Conservation (phyloP, 345 rosid genomes). For the Citrus medica region DNA sequence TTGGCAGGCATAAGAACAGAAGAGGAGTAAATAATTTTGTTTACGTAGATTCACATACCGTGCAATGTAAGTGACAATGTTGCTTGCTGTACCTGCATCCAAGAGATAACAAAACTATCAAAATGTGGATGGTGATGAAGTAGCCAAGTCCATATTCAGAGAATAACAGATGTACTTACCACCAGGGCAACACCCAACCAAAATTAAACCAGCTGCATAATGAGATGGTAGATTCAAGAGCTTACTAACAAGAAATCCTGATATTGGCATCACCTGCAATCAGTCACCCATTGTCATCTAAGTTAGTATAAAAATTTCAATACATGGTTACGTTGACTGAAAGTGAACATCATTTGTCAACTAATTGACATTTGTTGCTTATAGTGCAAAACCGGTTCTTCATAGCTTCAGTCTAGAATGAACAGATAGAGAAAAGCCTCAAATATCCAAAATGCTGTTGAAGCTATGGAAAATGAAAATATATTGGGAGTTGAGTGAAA, state of each 20-base stretch:
- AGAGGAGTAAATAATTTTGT: conserved; percentile 5
- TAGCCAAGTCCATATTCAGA: background rate
- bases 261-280: conserved; percentile 85
- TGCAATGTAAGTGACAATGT: conserved; percentile 82
- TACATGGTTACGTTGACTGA: background rate
- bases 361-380: background rate
- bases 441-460: background rate
- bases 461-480: background rate
- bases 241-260: conserved; percentile 77
- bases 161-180: conserved; percentile 40
- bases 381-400: background rate
- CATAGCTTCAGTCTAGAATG: background rate
- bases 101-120: conserved; percentile 10
- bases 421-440: background rate
- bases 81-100: conserved; percentile 90
- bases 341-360: background rate
- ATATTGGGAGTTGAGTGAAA: background rate
- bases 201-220: conserved; percentile 91
- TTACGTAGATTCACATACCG: conserved; percentile 36
- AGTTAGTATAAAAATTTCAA: background rate
- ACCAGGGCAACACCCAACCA: conserved; percentile 94
- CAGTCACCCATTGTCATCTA: background rate
- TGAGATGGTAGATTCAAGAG: conserved; percentile 74
- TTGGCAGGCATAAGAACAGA: conserved; percentile 1
- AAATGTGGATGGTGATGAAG: conserved; percentile 4